Percentiles rank a stretch among this genome's conserved stretches.
Conservation (phyloP, 768 basidiomycete genomes). For the Collybia sp. region DNA sequence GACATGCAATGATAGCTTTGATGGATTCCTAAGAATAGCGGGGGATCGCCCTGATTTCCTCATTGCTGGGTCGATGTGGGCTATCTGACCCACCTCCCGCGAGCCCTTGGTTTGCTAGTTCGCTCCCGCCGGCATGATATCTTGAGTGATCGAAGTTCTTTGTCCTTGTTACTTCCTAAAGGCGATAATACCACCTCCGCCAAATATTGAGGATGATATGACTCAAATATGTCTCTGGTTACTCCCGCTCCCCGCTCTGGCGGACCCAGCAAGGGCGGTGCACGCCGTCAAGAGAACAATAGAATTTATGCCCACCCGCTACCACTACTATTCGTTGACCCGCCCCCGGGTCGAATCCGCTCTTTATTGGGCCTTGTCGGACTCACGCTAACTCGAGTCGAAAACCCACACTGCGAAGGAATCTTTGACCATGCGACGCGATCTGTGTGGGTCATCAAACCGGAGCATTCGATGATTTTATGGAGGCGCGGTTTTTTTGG, state of each 20-base stretch:
- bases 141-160: no score
- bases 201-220: background rate
- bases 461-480: conserved; percentile 59
- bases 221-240: conserved; percentile 32
- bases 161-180: no score
- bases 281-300: conserved; percentile 59
- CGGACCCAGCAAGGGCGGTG: conserved; percentile 44
- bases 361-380: conserved; percentile 52
- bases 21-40: no score
- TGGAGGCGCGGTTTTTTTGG: conserved; percentile 97
- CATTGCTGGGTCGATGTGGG: no score
- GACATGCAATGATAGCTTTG: no score
- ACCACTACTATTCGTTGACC: conserved; percentile 49
- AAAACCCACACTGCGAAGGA: conserved; percentile 74
- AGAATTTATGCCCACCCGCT: conserved; percentile 66
- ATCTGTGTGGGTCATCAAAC: conserved; percentile 82
- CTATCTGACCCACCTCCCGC: no score
- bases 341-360: conserved; percentile 35
- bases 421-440: conserved; percentile 73
- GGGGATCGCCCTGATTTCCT: no score
- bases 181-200: no score
- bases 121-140: no score
- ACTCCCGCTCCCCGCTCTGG: conserved; percentile 33
- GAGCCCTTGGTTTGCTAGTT: no score
- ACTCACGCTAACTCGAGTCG: conserved; percentile 49